These are phyloP conservation scores for Hymenoscyphus fraxineus DNA, from an alignment of 2,329 filamentous ascomycete genomes.

Conservation along the genomic window DNA sequence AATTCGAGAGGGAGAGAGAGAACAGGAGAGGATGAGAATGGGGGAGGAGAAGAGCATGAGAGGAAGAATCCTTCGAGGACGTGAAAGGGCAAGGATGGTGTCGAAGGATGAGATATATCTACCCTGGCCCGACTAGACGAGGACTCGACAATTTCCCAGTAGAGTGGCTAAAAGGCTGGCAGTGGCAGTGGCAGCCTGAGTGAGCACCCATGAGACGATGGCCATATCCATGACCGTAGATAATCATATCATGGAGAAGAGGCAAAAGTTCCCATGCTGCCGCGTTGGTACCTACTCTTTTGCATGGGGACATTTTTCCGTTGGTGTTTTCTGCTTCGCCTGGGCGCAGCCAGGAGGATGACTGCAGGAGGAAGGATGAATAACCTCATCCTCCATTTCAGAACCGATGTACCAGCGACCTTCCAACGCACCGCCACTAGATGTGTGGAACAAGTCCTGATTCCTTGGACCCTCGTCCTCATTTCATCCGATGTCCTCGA, in stretches of 20 bases:
- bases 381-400: conserved; percentile 6
- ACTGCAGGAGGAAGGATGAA: conserved; percentile 5
- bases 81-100: conserved; percentile 6
- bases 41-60: neutral
- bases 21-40: neutral
- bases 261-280: neutral
- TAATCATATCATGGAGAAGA: neutral
- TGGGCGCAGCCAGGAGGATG: conserved; percentile 9
- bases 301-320: neutral
- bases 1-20: neutral
- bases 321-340: conserved; percentile 1
- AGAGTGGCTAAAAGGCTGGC: conserved; percentile 5
- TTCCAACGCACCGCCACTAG: neutral
- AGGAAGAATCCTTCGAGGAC: conserved; percentile 7
- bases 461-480: neutral
- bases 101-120: conserved; percentile 10
- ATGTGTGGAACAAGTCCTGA: neutral
- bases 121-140: neutral
- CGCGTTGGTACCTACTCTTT: neutral
- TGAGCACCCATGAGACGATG: neutral
- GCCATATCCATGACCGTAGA: neutral
- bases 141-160: conserved; percentile 8
- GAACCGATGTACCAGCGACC: neutral
- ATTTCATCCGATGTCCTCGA: conserved; percentile 10
- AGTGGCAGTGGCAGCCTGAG: neutral